Percentiles rank a stretch among this genome's conserved stretches.
These are phyloP conservation scores for Botryotinia convoluta DNA, from an alignment of 2,329 filamentous ascomycete genomes.

Conservation along the genomic window DNA sequence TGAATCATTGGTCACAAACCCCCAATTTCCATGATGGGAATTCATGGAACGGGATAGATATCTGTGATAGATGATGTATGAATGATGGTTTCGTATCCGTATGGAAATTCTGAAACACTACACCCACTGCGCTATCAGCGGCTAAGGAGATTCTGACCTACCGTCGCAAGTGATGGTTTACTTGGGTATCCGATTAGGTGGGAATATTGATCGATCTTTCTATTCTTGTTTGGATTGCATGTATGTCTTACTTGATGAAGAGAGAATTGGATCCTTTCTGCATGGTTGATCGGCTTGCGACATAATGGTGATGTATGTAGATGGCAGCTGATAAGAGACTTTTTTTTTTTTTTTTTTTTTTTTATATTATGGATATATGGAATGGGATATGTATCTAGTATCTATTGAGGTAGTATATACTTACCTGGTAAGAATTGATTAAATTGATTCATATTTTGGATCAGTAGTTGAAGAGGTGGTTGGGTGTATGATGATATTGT, in stretches of 20 bases:
- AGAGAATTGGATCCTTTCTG: not conserved
- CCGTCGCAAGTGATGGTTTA: not conserved
- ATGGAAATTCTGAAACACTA: not conserved
- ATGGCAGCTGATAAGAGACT: not conserved
- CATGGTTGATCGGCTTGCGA: not conserved
- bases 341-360: too few relatives aligned
- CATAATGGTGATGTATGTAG: not conserved
- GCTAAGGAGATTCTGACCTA: not conserved
- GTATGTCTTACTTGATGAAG: not conserved
- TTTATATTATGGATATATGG: too few relatives aligned
- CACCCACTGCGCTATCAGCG: conserved; percentile 7
- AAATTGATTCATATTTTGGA: not conserved
- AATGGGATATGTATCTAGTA: too few relatives aligned
- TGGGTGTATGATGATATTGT: not conserved
- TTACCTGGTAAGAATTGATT: not conserved
- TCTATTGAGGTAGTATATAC: not conserved
- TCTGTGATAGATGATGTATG: not conserved
- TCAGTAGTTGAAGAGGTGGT: not conserved
- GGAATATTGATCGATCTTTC: not conserved
- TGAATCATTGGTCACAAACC: not conserved
- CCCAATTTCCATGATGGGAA: not conserved
- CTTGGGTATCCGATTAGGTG: not conserved
- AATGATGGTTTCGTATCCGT: not conserved
- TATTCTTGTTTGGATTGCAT: not conserved
- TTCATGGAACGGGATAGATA: not conserved